Base-by-base conservation (phyloP, 169 alveolate genomes). In the Theileria annulata region DNA sequence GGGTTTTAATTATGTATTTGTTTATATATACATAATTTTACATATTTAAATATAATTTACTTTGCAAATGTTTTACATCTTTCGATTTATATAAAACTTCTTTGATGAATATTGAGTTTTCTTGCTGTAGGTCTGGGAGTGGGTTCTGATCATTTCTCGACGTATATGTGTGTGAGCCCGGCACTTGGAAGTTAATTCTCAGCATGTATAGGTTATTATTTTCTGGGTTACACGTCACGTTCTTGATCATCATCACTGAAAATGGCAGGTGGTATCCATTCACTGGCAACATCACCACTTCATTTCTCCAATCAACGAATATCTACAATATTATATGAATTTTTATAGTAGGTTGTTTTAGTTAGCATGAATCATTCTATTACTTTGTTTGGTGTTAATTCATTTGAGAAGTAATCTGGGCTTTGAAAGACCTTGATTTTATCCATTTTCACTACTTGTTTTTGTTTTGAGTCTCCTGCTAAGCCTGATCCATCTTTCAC, bases 31-130 rank as follows among this genome's bases (percentile, higher is more conserved):
- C 27, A 19, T 54, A 77, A 19, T n/a, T 6, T 0, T 48, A 70
- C 27, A 51, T 19, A 23, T 15, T 25, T 19, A 10, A 21, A 9
- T 37, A 25, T 25, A 2, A 25, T 28, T 0, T 35, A 25, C 74
- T 77, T 27, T 93, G 96, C 23, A 93, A 74, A 67, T 93, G 95
- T 69, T 86, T 91, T 23, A 91, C 93, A 80, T 96, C 97, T 54
- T 90, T 94, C 58, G 97, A 94, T 76, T 95, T 94, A 77, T 95
- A 92, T 77, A 97, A 92, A 25, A 98, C 85, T 85, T 98, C 99
- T 81, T 95, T 95, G 4, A 97, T 89, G 88, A 95, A 96, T 56
- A 97, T 87, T 42, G 95, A 91, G 80, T 94, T 90, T 19, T 88
- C 91, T 15, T 80, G 89, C 54, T 82, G 85, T 19, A 91, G 73